A percentile compares a stretch with the other conserved stretches of the same genome.
Evolutionary conservation across 495 filamentous ascomycete species (phyloP).

Genomic region (Schizothecium vesticola): DNA sequence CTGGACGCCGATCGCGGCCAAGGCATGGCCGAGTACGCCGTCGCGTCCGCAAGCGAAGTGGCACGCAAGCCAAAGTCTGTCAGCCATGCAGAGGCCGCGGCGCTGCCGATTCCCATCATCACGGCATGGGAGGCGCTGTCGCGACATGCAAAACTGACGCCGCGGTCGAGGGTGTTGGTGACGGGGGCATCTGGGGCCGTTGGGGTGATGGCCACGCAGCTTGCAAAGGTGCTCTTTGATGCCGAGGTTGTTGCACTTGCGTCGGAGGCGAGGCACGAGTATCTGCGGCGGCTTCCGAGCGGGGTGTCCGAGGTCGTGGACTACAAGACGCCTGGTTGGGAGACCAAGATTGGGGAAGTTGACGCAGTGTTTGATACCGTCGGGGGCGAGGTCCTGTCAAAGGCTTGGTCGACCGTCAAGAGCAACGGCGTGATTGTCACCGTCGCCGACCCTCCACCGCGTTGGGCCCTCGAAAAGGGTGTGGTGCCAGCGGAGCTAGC

Average conservation of each 20-base stretch:
- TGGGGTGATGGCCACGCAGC: conserved; percentile 48
- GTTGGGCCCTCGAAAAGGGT: conserved; percentile 14
- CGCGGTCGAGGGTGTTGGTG: conserved; percentile 41
- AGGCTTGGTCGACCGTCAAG: conserved; percentile 44
- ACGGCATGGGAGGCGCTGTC: conserved; percentile 59
- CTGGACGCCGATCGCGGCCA: conserved; percentile 45
- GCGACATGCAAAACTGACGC: neutral
- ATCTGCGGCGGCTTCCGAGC: conserved; percentile 30
- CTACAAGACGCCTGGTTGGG: conserved; percentile 34
- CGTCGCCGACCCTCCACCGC: conserved; percentile 43
- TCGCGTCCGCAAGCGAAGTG: conserved; percentile 44
- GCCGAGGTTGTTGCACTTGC: conserved; percentile 40
- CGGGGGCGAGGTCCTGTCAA: conserved; percentile 41
- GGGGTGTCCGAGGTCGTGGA: conserved; percentile 47
- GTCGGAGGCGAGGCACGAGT: conserved; percentile 30
- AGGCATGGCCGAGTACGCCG: conserved; percentile 48
- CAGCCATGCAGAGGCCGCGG: conserved; percentile 45
- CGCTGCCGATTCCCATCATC: conserved; percentile 49
- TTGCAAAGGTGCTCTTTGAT: conserved; percentile 37
- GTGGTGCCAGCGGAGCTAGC: conserved; percentile 26
- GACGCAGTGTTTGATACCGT: conserved; percentile 51
- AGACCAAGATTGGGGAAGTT: conserved; percentile 36
- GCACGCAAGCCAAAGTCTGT: conserved; percentile 45
- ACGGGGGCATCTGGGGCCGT: conserved; percentile 51
- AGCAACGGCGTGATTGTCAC: conserved; percentile 44